Evolutionary conservation across 208 protist species (phyloP).

Genomic region (Sergeia podlipaevii): DNA sequence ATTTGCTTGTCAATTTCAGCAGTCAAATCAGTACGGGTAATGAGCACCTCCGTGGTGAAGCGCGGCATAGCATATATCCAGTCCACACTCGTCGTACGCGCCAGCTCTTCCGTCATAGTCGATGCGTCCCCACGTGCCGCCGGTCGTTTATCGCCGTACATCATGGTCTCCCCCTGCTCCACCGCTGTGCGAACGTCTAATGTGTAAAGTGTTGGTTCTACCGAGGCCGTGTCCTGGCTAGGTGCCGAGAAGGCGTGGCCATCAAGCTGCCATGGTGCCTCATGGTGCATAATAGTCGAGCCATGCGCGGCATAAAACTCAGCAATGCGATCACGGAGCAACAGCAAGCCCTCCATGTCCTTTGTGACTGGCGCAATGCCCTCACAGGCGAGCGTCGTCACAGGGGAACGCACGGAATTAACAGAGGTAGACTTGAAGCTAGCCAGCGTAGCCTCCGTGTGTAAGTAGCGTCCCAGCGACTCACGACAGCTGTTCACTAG

Average conservation of each 20-base stretch:
- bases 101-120: conserved; percentile 40
- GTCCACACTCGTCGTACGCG: conserved; percentile 18
- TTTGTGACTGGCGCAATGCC: conserved; percentile 11
- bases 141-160: conserved; percentile 41
- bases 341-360: conserved; percentile 5
- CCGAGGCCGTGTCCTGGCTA: conserved; percentile 3
- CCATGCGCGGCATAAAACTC: conserved; percentile 43
- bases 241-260: neutral
- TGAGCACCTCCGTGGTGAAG: conserved; percentile 42
- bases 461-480: conserved; percentile 46
- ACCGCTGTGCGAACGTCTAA: conserved; percentile 16
- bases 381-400: conserved; percentile 48
- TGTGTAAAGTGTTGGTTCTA: conserved; percentile 6
- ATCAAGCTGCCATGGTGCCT: conserved; percentile 30
- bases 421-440: conserved; percentile 48
- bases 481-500: conserved; percentile 43
- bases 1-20: too few species aligned
- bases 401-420: conserved; percentile 60
- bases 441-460: conserved; percentile 41
- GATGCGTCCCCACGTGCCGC: conserved; percentile 14
- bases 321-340: conserved; percentile 15
- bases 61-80: conserved; percentile 69
- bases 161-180: conserved; percentile 13
- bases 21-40: conserved; percentile 12
- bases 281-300: conserved; percentile 18